phyloP scores from a whole-genome alignment of 2,329 filamentous ascomycete genomes.

The Diaporthe sp. region DNA sequence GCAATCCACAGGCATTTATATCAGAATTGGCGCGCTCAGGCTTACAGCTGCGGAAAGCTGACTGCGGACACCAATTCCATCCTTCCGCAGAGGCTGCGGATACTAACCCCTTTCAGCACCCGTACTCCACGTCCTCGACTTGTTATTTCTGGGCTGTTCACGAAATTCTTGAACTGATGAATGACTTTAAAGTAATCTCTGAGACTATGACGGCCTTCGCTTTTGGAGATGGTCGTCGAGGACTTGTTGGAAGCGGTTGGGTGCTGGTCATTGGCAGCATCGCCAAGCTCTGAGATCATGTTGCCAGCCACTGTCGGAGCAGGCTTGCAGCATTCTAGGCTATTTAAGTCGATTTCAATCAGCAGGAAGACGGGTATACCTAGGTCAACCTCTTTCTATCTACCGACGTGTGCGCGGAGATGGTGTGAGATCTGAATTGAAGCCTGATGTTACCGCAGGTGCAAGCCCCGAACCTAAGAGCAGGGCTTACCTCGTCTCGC shows the following conservation, averaged over 20 bases:
- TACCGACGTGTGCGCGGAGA: not conserved
- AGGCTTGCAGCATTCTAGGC: not conserved
- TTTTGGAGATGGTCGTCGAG: not conserved
- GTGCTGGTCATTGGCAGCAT: no score
- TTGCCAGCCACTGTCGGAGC: no score
- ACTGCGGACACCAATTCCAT: not conserved
- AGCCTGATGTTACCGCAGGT: not conserved
- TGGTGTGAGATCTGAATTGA: not conserved
- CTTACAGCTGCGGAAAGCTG: not conserved
- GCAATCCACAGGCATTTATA: not conserved
- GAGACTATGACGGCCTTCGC: not conserved
- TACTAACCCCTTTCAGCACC: constrained; percentile 14
- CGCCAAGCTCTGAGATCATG: no score
- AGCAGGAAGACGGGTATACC: no score
- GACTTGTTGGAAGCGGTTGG: no score
- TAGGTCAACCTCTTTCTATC: not conserved
- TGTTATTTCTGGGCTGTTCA: no score
- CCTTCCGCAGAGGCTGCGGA: not conserved
- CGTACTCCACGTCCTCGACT: not conserved
- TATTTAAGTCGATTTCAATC: not conserved
- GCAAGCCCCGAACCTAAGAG: not conserved
- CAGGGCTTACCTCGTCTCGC: not conserved
- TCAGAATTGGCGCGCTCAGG: not conserved
- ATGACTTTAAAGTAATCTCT: not conserved
- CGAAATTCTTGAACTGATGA: not conserved